A percentile compares a stretch with the other conserved stretches of the same genome.
Evolutionary conservation across 495 filamentous ascomycete genomes (phyloP).

Genomic region (Neohortaea acidophila): DNA sequence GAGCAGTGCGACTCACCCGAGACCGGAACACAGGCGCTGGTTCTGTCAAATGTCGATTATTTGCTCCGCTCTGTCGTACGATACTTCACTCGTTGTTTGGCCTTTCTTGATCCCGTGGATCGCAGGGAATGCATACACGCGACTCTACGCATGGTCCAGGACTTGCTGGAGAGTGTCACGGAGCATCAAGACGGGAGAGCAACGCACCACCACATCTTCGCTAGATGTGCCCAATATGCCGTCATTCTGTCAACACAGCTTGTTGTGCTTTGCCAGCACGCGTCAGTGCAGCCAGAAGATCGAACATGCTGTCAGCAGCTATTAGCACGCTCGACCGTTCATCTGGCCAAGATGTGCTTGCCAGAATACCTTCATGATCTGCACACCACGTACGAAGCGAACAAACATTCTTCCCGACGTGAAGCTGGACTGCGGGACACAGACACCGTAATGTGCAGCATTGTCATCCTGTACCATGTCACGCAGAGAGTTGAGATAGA

Average conservation of each 20-base stretch:
- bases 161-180: constrained; percentile 1
- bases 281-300: constrained; percentile 5
- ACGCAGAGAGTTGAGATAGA: constrained; percentile 35
- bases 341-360: constrained; percentile 12
- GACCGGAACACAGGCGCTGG: background rate
- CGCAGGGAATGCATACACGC: constrained; percentile 17
- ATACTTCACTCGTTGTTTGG: constrained; percentile 36
- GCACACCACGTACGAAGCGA: constrained; percentile 45
- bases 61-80: constrained; percentile 26
- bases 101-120: constrained; percentile 37
- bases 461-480: constrained; percentile 50
- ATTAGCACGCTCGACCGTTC: background rate
- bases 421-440: constrained; percentile 53
- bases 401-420: constrained; percentile 36
- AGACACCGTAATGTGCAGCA: constrained; percentile 42
- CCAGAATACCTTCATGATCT: constrained; percentile 24
- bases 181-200: background rate
- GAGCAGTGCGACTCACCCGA: background rate
- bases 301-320: background rate
- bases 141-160: constrained; percentile 7
- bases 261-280: constrained; percentile 12
- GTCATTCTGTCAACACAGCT: constrained; percentile 20
- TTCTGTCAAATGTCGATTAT: constrained; percentile 11
- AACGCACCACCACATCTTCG: background rate
- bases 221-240: constrained; percentile 5